Base-by-base conservation (phyloP, 2,329 filamentous ascomycete genomes). In the Neopestalotiopsis rosae region DNA sequence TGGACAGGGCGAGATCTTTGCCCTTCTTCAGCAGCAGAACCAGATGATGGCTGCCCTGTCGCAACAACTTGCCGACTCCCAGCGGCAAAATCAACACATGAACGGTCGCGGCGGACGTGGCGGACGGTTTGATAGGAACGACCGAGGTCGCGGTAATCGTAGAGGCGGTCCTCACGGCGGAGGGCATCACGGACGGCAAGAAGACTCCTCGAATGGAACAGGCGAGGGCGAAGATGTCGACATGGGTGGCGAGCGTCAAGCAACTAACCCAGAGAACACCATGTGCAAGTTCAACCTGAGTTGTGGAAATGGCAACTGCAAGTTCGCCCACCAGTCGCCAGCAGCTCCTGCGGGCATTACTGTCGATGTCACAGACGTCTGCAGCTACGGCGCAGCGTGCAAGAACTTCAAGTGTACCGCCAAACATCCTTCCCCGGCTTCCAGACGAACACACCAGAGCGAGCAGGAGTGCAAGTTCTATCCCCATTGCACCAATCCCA, bases 381-480 rank as follows among this genome's bases (percentile, higher is more conserved):
- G 96, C 83, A 88, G 88, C 20, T 98, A 93, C 75, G 95, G 94
- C 24, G 94, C 90, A 2, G 94, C 94, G 9, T 99, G 96, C 89
- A 97, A 96, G 83, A 99, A 98, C 85, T 88, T 90, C 76, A 98
- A 98, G 83, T 99, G 96, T 78, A 93, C 92, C 9, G 95, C 89
- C 38, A 93, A 94, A 69, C 96, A 99, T 80, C 96, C 96, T 2
- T 98, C 95, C 6, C 96, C 96, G 1, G 94, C 95, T 5, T 88
- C 92, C 74, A 93, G 90, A 79, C 83, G 89, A 65, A 90, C 91
- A 32, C 93, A 95, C 78, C 92, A 97, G 81, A 88, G 90, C 69
- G 92, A 96, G 79, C 90, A 93, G 79, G 91, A 97, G 76, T 97
- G 95, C 88, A 94, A 92, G 77, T 97, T 94, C 86, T 97, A 90